Evolutionary conservation across 2,329 filamentous ascomycete species (phyloP).

Genomic region (Ramichloridium luteum): DNA sequence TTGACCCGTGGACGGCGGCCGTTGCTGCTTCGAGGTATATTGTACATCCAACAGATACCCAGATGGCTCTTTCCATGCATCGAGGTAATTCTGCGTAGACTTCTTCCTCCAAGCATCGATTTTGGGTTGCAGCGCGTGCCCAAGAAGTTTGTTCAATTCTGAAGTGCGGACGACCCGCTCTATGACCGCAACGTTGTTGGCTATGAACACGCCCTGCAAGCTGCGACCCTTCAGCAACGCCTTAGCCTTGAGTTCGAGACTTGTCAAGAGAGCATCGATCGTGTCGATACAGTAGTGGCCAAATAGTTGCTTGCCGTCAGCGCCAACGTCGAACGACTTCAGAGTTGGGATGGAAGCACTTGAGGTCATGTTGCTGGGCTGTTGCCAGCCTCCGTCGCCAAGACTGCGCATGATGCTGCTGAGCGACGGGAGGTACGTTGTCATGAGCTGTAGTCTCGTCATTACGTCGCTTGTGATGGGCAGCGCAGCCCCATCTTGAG

Average conservation of each 20-base stretch:
- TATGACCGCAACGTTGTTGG: slow-evolving; percentile 74
- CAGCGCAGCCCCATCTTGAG: slow-evolving; percentile 64
- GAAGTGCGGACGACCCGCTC: slow-evolving; percentile 75
- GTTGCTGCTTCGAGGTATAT: slow-evolving; percentile 64
- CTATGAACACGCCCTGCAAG: slow-evolving; percentile 75
- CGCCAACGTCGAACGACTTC: slow-evolving; percentile 72
- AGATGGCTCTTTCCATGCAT: slow-evolving; percentile 79
- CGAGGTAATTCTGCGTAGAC: slow-evolving; percentile 66
- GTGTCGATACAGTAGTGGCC: slow-evolving; percentile 83
- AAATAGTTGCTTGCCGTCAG: slow-evolving; percentile 78
- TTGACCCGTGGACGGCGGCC: slow-evolving; percentile 58
- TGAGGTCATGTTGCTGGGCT: slow-evolving; percentile 43
- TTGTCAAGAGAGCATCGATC: slow-evolving; percentile 64
- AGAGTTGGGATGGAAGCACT: slow-evolving; percentile 56
- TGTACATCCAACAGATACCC: slow-evolving; percentile 79
- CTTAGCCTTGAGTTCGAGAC: slow-evolving; percentile 63
- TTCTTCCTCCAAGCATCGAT: slow-evolving; percentile 75
- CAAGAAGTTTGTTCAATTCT: slow-evolving; percentile 60
- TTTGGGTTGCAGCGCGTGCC: slow-evolving; percentile 41
- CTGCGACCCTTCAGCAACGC: slow-evolving; percentile 64
- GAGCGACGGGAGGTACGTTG: slow-evolving; percentile 72
- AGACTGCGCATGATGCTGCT: slow-evolving; percentile 84
- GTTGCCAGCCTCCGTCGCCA: slow-evolving; percentile 79
- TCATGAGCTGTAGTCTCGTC: slow-evolving; percentile 74
- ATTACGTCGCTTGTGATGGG: slow-evolving; percentile 74